A percentile compares a stretch with the other conserved stretches of the same genome.
phyloP scores from a whole-genome alignment of 139 green algal species.

The Eudorina sp. region DNA sequence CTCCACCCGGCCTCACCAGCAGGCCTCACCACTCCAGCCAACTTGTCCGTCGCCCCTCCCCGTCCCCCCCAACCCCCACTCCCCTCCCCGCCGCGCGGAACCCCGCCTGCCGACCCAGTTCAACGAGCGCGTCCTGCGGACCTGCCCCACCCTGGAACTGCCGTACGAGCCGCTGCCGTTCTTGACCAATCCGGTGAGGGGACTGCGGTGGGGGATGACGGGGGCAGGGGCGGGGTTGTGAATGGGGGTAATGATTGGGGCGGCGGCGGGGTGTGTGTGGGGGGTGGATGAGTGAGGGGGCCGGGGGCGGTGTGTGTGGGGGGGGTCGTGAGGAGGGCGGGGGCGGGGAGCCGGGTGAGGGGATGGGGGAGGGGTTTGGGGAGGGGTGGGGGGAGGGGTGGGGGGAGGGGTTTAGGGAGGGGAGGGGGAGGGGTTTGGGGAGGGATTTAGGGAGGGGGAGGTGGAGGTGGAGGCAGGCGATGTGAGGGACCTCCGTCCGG shows the following conservation, averaged over 20 bases:
- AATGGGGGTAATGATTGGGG: background rate
- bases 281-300: background rate
- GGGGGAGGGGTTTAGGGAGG: too few relatives aligned
- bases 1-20: too few relatives aligned
- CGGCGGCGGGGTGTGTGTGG: background rate
- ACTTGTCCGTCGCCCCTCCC: too few relatives aligned
- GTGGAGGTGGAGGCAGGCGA: too few relatives aligned
- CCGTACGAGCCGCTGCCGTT: constrained; percentile 28
- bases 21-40: too few relatives aligned
- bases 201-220: background rate
- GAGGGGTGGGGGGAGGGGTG: too few relatives aligned
- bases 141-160: constrained; percentile 31
- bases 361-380: too few relatives aligned
- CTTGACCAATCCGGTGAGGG: constrained; percentile 43
- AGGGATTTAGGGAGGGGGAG: too few relatives aligned
- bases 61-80: background rate
- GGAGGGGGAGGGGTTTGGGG: too few relatives aligned
- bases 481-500: too few relatives aligned
- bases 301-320: background rate
- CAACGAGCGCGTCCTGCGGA: constrained; percentile 12
- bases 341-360: background rate
- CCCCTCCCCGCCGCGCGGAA: too few relatives aligned
- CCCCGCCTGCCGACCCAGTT: background rate
- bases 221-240: background rate
- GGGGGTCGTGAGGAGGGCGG: background rate